Percentiles rank a stretch among this genome's conserved stretches.
phyloP scores from a whole-genome alignment of 2,329 filamentous ascomycete genomes.

The Huntiella abstrusa region DNA sequence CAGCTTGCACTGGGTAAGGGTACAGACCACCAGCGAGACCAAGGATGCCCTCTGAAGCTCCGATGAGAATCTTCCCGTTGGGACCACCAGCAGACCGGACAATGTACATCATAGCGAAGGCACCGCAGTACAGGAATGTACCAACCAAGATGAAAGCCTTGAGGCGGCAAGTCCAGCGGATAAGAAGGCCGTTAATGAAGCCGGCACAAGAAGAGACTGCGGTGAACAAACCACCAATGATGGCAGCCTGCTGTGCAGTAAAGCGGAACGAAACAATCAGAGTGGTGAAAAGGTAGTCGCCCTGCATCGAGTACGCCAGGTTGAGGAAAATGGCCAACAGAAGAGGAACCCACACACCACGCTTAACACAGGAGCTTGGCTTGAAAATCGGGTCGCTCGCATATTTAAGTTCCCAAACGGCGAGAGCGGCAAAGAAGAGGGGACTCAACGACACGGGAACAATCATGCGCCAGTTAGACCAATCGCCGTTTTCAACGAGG shows the following conservation, averaged over 20 bases:
- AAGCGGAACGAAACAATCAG: constrained; percentile 43
- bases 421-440: constrained; percentile 29
- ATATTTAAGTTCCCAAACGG: constrained; percentile 26
- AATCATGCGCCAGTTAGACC: constrained; percentile 19
- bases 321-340: constrained; percentile 37
- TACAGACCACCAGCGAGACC: constrained; percentile 47
- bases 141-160: constrained; percentile 45
- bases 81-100: constrained; percentile 33
- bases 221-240: constrained; percentile 39
- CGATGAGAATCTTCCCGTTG: constrained; percentile 18
- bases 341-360: constrained; percentile 43
- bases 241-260: constrained; percentile 33
- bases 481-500: too few species aligned
- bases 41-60: constrained; percentile 33
- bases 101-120: constrained; percentile 43
- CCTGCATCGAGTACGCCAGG: constrained; percentile 43
- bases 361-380: constrained; percentile 21
- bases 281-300: constrained; percentile 45
- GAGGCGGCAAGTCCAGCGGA: constrained; percentile 36
- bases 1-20: constrained; percentile 28
- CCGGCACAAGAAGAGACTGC: constrained; percentile 38
- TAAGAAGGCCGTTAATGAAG: constrained; percentile 33
- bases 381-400: constrained; percentile 31
- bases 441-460: constrained; percentile 26
- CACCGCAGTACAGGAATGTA: constrained; percentile 40